Percentiles rank a stretch among this genome's conserved stretches.
These are phyloP conservation scores for Pythium phragmitis DNA, from an alignment of 352 stramenopile genomes.

Conservation along the genomic window DNA sequence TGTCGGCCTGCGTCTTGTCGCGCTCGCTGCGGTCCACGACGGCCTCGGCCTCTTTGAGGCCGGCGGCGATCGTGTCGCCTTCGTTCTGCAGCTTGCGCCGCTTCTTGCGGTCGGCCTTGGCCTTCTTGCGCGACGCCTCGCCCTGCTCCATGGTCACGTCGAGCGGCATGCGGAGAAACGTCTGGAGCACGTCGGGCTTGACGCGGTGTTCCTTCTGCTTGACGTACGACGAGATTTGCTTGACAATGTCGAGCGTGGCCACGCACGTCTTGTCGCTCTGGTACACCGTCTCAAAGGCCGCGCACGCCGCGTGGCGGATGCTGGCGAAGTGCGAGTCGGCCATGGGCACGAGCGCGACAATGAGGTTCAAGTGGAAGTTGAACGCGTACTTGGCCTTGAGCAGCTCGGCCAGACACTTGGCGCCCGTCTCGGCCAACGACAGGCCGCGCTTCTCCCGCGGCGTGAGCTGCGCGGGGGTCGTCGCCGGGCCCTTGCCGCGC, in stretches of 20 bases:
- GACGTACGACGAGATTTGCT: constrained; percentile 83
- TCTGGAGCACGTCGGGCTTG: constrained; percentile 72
- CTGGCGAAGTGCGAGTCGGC: constrained; percentile 60
- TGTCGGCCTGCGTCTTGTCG: constrained; percentile 94
- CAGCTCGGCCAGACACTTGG: constrained; percentile 74
- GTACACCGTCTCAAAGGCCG: constrained; percentile 73
- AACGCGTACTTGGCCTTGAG: constrained; percentile 85
- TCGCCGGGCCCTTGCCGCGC: constrained; percentile 42
- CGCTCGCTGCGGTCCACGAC: constrained; percentile 91
- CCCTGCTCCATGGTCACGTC: constrained; percentile 87
- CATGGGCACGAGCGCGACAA: constrained; percentile 79
- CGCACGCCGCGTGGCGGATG: constrained; percentile 56
- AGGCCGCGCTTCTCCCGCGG: constrained; percentile 42
- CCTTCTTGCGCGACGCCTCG: constrained; percentile 71
- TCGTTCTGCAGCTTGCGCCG: constrained; percentile 70
- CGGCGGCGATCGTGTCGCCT: constrained; percentile 85
- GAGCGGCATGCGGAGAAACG: constrained; percentile 75
- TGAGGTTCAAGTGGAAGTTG: constrained; percentile 86
- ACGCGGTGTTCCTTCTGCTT: constrained; percentile 84
- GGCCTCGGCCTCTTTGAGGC: constrained; percentile 94
- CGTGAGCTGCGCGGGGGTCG: constrained; percentile 33
- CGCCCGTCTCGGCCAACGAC: constrained; percentile 63
- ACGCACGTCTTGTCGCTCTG: constrained; percentile 68
- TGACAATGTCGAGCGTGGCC: constrained; percentile 71
- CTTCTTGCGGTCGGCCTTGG: constrained; percentile 85